Base-by-base conservation (phyloP, 2,329 filamentous ascomycete genomes). In the Penicillium sp. region DNA sequence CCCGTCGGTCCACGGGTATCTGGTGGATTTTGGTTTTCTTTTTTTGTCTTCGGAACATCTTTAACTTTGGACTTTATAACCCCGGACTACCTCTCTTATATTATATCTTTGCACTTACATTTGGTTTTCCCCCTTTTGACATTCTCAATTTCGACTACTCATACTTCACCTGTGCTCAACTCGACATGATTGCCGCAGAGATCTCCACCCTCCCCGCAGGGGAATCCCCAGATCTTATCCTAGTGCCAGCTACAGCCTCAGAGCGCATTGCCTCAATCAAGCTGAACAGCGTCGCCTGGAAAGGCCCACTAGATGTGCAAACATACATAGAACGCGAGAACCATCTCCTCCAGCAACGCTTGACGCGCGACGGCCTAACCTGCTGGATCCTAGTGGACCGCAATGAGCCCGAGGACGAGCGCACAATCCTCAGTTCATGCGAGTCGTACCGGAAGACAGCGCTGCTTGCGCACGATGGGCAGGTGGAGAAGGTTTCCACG, bases 321-420 rank as follows among this genome's bases (percentile, higher is more conserved):
- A 76, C 81, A 42, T 88, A 88, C 65, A 76, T 87, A 25, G 78
- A 78, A 15, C 82, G 86, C 49, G 86, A 88, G 69, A 72, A 79
- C 21, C 70, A 78, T 47, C 78, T 88, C 7, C 70, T 77, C 39
- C 69, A 76, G 39, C 82, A 84, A 63, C 73, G 76, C 3, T 71
- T 86, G 55, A 84, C 82, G 29, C 78, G 74, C 56, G 77, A 85
- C 56, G 83, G 82, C 31, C 77, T 87, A 54, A 85, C 82, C 2
- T 79, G 79, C 57, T 88, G 86, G 86, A 79, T 86, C 51, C 73
- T 88, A 21, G 79, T 86, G 17, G 81, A 85, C 63, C 66, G 72
- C 41, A 67, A 64, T 43, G 65, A 76, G 42, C 63, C 72, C 64
- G 67, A 76, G 67, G 69, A 73, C 55, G 44, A 72, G 59, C 60